Conservation (phyloP, 2,329 filamentous ascomycete genomes). For the Chaetomiaceae sp. region DNA sequence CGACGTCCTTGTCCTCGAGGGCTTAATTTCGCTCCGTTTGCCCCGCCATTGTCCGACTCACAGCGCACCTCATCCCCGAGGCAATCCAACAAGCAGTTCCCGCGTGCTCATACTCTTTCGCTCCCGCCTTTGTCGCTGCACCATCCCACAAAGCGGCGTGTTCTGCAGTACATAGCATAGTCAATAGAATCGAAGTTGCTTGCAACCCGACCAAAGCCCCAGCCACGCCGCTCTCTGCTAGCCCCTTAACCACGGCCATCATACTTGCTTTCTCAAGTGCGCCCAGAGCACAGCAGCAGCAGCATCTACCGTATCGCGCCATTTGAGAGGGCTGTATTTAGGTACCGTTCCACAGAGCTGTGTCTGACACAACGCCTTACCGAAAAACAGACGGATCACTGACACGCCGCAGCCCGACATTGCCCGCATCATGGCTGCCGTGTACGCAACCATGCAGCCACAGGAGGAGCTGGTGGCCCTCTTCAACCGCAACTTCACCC, state of each 20-base stretch:
- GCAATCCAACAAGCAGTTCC: not conserved
- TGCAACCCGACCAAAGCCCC: slow-evolving; percentile 13
- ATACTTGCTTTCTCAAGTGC: not conserved
- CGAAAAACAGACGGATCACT: not conserved
- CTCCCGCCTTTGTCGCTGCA: slow-evolving; percentile 10
- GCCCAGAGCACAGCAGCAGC: not conserved
- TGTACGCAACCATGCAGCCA: slow-evolving; percentile 53
- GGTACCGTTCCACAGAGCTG: not conserved
- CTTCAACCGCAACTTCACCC: slow-evolving; percentile 70
- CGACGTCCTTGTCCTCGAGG: not conserved
- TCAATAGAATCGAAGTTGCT: slow-evolving; percentile 46
- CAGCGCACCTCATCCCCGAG: not conserved
- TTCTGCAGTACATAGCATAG: slow-evolving; percentile 45
- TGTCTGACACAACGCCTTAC: not conserved
- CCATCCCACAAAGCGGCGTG: slow-evolving; percentile 12
- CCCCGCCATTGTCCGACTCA: slow-evolving; percentile 13
- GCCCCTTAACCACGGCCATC: slow-evolving; percentile 7
- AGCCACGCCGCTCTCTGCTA: slow-evolving; percentile 1
- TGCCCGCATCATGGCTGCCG: slow-evolving; percentile 36
- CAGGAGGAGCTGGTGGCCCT: slow-evolving; percentile 80
- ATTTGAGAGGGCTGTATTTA: not conserved
- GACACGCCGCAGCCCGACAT: slow-evolving; percentile 15
- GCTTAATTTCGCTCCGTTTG: not conserved
- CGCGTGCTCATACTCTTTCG: not conserved
- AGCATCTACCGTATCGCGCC: not conserved